These are phyloP conservation scores for Cystofilobasidium bisporidii DNA, from an alignment of 768 basidiomycete species.

Conservation along the genomic window DNA sequence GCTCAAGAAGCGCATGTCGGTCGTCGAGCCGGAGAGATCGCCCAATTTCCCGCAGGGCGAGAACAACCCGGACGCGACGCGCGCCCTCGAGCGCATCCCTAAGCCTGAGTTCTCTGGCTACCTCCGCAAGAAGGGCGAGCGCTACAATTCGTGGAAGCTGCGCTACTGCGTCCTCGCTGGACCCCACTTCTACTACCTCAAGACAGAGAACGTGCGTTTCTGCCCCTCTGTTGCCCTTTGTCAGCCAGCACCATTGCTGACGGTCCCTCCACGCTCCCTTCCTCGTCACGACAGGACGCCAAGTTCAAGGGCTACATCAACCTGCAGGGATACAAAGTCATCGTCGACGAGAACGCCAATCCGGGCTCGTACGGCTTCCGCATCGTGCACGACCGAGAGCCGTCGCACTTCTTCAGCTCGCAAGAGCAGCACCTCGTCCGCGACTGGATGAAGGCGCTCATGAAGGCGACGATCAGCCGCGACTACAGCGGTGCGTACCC, in stretches of 20 bases:
- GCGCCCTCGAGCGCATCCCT: constrained; percentile 82
- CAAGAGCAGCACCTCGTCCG: constrained; percentile 73
- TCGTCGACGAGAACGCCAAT: constrained; percentile 81
- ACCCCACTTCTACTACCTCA: constrained; percentile 75
- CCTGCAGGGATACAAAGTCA: constrained; percentile 79
- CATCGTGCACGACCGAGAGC: constrained; percentile 78
- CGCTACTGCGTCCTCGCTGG: constrained; percentile 91
- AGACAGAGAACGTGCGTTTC: constrained; percentile 51
- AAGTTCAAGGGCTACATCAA: constrained; percentile 96
- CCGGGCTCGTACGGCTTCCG: constrained; percentile 92
- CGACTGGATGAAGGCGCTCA: constrained; percentile 99
- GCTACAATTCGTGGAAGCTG: constrained; percentile 84
- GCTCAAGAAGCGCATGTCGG: constrained; percentile 27
- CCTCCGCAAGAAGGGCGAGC: constrained; percentile 91
- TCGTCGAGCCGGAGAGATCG: constrained; percentile 19
- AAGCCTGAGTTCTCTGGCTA: constrained; percentile 80
- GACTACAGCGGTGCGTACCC: constrained; percentile 71
- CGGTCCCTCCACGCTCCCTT: neutral
- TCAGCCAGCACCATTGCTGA: neutral
- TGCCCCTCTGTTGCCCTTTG: neutral
- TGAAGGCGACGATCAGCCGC: constrained; percentile 93
- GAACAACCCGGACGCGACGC: constrained; percentile 37
- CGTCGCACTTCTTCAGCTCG: constrained; percentile 82
- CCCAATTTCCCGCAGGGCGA: constrained; percentile 16
- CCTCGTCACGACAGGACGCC: constrained; percentile 55